phyloP scores from a whole-genome alignment of 2,329 filamentous ascomycete species.

The Botrytis cinerea region DNA sequence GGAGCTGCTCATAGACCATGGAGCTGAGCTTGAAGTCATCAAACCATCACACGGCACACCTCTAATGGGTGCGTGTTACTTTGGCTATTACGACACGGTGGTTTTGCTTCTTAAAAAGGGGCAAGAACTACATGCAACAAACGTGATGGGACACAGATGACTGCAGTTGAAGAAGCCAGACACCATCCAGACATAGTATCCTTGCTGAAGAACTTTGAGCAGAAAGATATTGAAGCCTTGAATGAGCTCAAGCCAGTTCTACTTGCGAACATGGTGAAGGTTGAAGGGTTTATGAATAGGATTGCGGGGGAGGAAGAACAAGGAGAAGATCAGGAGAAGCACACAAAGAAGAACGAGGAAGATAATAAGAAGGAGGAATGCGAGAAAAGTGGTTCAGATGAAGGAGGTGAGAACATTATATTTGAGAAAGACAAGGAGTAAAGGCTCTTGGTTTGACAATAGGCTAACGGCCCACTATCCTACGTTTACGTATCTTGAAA shows the following conservation, averaged over 20 bases:
- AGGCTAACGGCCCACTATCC: not conserved
- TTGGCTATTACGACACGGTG: not conserved
- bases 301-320: not conserved
- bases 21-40: not conserved
- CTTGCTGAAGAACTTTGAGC: not conserved
- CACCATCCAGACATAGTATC: not conserved
- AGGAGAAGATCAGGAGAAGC: not conserved
- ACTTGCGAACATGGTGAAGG: not conserved
- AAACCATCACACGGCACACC: not conserved
- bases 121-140: not conserved
- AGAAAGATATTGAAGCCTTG: not conserved
- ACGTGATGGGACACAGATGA: not conserved
- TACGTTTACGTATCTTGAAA: not conserved
- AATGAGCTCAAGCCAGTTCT: not conserved
- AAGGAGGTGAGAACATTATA: not conserved
- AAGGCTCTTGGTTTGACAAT: not conserved
- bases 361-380: not conserved
- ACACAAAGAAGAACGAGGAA: not conserved
- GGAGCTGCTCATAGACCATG: not conserved
- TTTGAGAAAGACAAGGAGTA: not conserved
- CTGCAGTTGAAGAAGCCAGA: not conserved
- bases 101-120: not conserved
- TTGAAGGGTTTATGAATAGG: not conserved
- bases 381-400: not conserved
- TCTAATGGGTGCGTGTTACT: not conserved